phyloP scores from a whole-genome alignment of 108 stramenopile species.

The Skeletonema potamos region DNA sequence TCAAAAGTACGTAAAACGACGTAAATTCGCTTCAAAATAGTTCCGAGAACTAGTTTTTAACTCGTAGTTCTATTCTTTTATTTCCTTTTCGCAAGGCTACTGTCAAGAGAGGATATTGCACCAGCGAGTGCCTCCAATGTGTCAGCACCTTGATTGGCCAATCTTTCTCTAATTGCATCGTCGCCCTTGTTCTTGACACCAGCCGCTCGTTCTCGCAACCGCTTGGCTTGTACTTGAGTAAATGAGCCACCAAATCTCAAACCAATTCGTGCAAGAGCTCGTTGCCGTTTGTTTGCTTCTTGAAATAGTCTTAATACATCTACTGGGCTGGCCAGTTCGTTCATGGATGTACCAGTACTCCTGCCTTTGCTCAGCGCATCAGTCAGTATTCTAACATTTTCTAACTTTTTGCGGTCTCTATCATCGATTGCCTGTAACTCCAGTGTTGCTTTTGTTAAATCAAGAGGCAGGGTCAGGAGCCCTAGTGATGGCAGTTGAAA shows the following conservation, averaged over 20 bases:
- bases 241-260: constrained; percentile 35
- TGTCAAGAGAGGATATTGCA: constrained; percentile 5
- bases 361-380: constrained; percentile 23
- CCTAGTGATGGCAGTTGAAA: constrained; percentile 5
- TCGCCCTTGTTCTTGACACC: neutral
- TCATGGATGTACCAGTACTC: constrained; percentile 11
- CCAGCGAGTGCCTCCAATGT: constrained; percentile 16
- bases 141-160: constrained; percentile 18
- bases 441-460: constrained; percentile 16
- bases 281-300: constrained; percentile 37
- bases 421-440: constrained; percentile 21
- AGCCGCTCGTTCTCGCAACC: constrained; percentile 39
- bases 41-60: too few species aligned
- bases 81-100: neutral
- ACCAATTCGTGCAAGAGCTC: constrained; percentile 41
- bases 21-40: too few species aligned
- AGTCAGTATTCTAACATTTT: constrained; percentile 34
- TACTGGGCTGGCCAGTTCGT: neutral
- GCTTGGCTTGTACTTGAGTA: constrained; percentile 24
- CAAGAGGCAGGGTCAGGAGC: constrained; percentile 19
- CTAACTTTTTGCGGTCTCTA: constrained; percentile 19
- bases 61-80: neutral
- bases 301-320: constrained; percentile 5
- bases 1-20: too few species aligned
- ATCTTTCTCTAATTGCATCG: constrained; percentile 3